A percentile compares a stretch with the other conserved stretches of the same genome.
phyloP scores from a whole-genome alignment of 495 filamentous ascomycete species.

The Penicillium verhagenii region DNA sequence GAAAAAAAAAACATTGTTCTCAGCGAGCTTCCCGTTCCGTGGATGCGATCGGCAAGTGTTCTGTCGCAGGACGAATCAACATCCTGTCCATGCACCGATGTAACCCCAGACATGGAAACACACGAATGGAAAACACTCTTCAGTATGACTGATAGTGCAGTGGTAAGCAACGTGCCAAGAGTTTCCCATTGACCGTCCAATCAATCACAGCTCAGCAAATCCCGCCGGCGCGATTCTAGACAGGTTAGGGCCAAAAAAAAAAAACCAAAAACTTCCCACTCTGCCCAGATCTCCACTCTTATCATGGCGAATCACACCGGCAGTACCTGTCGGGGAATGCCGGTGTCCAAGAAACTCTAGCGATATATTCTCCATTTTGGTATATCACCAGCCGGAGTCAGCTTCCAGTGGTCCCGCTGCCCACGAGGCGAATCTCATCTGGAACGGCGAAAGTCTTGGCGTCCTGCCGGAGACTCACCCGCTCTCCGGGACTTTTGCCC shows the following conservation, averaged over 20 bases:
- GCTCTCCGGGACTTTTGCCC: neutral
- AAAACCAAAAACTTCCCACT: neutral
- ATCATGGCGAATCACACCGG: conserved; percentile 12
- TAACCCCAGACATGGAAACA: conserved; percentile 30
- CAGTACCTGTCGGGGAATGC: conserved; percentile 10
- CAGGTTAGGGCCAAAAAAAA: neutral
- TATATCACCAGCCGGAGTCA: neutral
- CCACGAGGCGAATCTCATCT: conserved; percentile 1
- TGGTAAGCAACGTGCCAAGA: conserved; percentile 15
- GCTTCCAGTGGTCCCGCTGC: neutral
- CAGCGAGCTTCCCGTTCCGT: conserved; percentile 10
- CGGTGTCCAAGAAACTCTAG: neutral
- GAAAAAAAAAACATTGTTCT: conserved; percentile 11
- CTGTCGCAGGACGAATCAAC: conserved; percentile 3
- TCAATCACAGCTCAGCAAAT: conserved; percentile 10
- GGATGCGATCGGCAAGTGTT: conserved; percentile 23
- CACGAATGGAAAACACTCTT: conserved; percentile 14
- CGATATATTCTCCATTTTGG: neutral
- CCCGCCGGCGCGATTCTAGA: conserved; percentile 8
- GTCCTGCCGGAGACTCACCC: neutral
- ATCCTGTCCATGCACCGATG: conserved; percentile 21
- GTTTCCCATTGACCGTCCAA: neutral
- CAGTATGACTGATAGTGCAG: neutral
- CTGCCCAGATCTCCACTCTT: conserved; percentile 8
- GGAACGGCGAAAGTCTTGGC: neutral